Percentiles rank a stretch among this genome's conserved stretches.
Conservation (phyloP, 805 yeast genomes). For the Ogataea dorogensis region DNA sequence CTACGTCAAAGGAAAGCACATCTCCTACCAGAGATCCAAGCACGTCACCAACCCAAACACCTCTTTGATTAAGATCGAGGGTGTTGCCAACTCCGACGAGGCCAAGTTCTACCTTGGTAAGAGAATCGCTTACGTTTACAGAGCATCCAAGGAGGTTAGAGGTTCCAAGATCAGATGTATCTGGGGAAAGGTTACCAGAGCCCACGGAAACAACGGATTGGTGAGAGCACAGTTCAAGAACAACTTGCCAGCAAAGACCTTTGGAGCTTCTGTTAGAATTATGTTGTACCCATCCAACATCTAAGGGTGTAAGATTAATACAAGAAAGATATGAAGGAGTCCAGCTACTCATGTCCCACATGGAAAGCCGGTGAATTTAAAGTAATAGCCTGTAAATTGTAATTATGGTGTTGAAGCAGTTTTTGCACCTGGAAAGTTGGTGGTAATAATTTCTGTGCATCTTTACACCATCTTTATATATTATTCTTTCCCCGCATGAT, state of each 20-base stretch:
- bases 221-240: conserved; percentile 99
- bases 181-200: conserved; percentile 99
- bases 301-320: conserved; percentile 47
- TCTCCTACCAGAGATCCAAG: conserved; percentile 99
- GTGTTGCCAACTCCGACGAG: conserved; percentile 86
- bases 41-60: conserved; percentile 96
- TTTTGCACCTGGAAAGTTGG: not conserved
- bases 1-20: conserved; percentile 99
- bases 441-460: conserved; percentile 1
- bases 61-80: conserved; percentile 95
- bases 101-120: conserved; percentile 99
- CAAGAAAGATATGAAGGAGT: too few species aligned
- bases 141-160: conserved; percentile 96
- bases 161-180: conserved; percentile 99
- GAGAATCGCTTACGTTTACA: conserved; percentile 99
- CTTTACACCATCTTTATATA: conserved; percentile 5
- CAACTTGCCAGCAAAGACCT: conserved; percentile 99
- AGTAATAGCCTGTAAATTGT: too few species aligned
- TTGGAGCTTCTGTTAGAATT: conserved; percentile 99
- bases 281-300: conserved; percentile 99
- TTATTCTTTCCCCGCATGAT: conserved; percentile 40
- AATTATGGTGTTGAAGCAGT: not conserved
- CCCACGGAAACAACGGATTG: conserved; percentile 98
- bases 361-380: too few species aligned
- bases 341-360: too few species aligned